Evolutionary conservation across 2,329 filamentous ascomycete genomes (phyloP).

Genomic region (Penicillium hesseltinei): DNA sequence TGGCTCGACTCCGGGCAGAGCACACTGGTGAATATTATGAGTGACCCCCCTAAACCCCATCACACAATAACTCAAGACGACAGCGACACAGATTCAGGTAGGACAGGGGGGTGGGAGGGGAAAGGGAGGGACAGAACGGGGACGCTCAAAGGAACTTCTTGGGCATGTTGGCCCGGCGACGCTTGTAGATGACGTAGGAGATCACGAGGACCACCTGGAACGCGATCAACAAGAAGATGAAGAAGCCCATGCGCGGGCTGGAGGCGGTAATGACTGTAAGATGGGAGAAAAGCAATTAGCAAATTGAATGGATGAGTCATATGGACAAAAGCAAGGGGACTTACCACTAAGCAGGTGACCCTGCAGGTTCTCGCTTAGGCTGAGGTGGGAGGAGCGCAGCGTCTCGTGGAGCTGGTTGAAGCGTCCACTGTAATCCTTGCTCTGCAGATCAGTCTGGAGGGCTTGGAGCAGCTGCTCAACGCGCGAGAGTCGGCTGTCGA

Average conservation of each 20-base stretch:
- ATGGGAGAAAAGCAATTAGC: constrained; percentile 5
- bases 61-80: not conserved
- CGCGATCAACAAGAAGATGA: constrained; percentile 69
- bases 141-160: constrained; percentile 78
- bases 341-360: constrained; percentile 50
- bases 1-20: constrained; percentile 2
- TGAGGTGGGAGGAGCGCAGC: constrained; percentile 54
- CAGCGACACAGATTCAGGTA: not conserved
- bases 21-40: constrained; percentile 13
- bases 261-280: constrained; percentile 51
- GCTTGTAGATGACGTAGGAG: constrained; percentile 76
- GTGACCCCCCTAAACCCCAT: not conserved
- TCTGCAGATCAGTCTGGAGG: constrained; percentile 55
- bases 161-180: constrained; percentile 69
- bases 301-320: not conserved
- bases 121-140: not conserved
- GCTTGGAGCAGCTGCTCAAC: constrained; percentile 53
- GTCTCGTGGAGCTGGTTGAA: constrained; percentile 55
- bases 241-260: constrained; percentile 57
- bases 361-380: constrained; percentile 53
- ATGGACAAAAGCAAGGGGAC: constrained; percentile 22
- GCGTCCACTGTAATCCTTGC: constrained; percentile 56
- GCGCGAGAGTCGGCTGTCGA: constrained; percentile 47
- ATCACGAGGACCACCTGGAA: constrained; percentile 70
- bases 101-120: not conserved